Evolutionary conservation across 2,329 filamentous ascomycete genomes (phyloP).

Genomic region (Aureobasidium vineae): DNA sequence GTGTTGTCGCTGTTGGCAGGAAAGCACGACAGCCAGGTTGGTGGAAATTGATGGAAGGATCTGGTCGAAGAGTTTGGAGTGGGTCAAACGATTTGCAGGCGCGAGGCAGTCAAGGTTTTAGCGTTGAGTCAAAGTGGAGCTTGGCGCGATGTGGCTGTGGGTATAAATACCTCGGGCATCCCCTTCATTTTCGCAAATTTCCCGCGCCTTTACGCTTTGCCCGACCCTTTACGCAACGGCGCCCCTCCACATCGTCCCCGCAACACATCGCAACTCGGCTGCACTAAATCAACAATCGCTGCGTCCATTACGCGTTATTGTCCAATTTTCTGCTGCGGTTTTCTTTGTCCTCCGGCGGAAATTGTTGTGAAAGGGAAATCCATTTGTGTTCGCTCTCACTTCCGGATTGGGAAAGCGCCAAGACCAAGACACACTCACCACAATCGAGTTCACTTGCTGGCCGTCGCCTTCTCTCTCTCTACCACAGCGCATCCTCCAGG

Average conservation of each 20-base stretch:
- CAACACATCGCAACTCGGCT: constrained; percentile 22
- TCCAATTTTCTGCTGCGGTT: constrained; percentile 23
- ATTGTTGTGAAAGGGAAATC: constrained; percentile 9
- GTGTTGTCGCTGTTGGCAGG: neutral
- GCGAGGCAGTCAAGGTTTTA: constrained; percentile 24
- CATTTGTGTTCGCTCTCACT: neutral
- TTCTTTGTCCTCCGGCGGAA: constrained; percentile 20
- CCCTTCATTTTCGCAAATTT: constrained; percentile 15
- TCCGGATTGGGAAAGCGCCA: constrained; percentile 23
- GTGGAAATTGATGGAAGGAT: constrained; percentile 21
- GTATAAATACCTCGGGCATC: constrained; percentile 19
- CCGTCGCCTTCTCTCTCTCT: constrained; percentile 21
- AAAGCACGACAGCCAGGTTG: constrained; percentile 18
- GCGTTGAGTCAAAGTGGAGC: constrained; percentile 6
- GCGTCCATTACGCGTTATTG: constrained; percentile 21
- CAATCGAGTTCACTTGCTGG: neutral
- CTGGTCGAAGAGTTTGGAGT: neutral
- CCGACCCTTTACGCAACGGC: constrained; percentile 24
- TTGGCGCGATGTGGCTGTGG: constrained; percentile 3
- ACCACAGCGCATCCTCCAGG: constrained; percentile 30
- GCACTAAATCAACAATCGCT: constrained; percentile 18
- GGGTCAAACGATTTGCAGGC: constrained; percentile 23
- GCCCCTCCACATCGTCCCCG: constrained; percentile 19
- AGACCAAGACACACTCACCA: neutral
- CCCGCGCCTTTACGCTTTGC: constrained; percentile 23